Conservation (phyloP, 345 rosid species). For the Rhizophora mangle region DNA sequence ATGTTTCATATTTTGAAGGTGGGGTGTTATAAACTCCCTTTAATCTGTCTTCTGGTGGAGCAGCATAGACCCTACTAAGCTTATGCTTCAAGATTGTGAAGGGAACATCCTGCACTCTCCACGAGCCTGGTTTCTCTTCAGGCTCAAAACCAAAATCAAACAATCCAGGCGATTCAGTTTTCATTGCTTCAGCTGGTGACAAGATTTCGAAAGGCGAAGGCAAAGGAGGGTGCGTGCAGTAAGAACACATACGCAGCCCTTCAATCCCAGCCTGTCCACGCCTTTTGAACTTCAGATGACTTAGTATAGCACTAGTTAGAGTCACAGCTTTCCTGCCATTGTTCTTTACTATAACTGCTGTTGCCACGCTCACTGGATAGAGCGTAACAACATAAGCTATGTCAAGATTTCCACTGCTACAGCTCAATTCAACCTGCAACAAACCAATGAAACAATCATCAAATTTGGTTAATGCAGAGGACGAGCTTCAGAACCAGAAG, state of each 20-base stretch:
- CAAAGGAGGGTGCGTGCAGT: conserved; percentile 63
- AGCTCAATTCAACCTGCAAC: conserved; percentile 68
- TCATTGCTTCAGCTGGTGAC: conserved; percentile 82
- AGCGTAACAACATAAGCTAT: conserved; percentile 61
- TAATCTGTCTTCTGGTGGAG: conserved; percentile 68
- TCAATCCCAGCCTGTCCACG: conserved; percentile 55
- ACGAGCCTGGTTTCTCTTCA: conserved; percentile 57
- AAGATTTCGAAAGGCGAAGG: conserved; percentile 71
- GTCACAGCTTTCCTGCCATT: conserved; percentile 60
- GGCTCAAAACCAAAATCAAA: conserved; percentile 46
- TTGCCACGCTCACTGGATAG: conserved; percentile 69
- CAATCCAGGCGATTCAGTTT: conserved; percentile 61
- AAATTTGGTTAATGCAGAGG: background rate
- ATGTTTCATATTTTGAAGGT: conserved; percentile 81
- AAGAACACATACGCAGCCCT: conserved; percentile 62
- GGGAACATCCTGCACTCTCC: conserved; percentile 63
- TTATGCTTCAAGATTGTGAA: conserved; percentile 54
- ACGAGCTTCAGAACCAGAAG: conserved; percentile 46
- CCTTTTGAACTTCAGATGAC: conserved; percentile 63
- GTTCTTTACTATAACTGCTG: conserved; percentile 69
- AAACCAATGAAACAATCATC: conserved; percentile 6
- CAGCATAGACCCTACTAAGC: conserved; percentile 74
- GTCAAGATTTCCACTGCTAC: conserved; percentile 57
- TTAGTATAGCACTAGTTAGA: conserved; percentile 64
- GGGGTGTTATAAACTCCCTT: conserved; percentile 61